Evolutionary conservation across 164 flowering plant species (phyloP), one percentile per base, ranked within the genome.

Genomic region (Cinnamomum micranthum): DNA sequence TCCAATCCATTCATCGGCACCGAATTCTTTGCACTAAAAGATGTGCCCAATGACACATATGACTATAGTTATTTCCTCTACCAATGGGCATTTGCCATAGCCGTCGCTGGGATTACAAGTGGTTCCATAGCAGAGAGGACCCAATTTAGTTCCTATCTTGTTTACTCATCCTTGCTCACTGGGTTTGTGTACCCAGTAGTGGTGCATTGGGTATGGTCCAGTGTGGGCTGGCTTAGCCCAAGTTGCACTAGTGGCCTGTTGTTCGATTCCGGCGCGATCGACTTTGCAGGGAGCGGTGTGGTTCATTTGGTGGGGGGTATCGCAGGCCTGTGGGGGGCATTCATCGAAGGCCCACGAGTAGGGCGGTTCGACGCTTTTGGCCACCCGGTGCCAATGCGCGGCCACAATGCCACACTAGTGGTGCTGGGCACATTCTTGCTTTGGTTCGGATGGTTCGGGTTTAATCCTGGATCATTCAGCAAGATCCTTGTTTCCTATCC

Each of bases 91-190:
- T 91, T 90, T 31, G 97, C 92, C 41, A 92, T 90, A 2, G 97
- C 94, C 0, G 97, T 85, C 3, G 91, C 93, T 0, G 93, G 95
- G 2, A 89, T 88, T 50, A 90, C 92, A 6, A 91, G 97, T 41
- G 97, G 97, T 23, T 91, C 97, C 13, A 86, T 91, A 2, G 97
- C 97, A 0, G 97, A 91, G 77, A 77, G 97, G 7, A 91, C 97
- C 22, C 97, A 91, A 35, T 91, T 91, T 78, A 79, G 82, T 25
- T 84, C 97, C 0, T 92, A 92, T 75, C 88, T 92, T 1, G 70
- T 88, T 2, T 92, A 81, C 84, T 90, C 92, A 0, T 88, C 79
- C 70, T 87, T 88, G 77, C 86, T 92, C 1, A 87, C 88, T 15
- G 94, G 97, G 23, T 88, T 90, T 65, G 97, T 91, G 10, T 91